A percentile compares a stretch with the other conserved stretches of the same genome.
Conservation (phyloP, 176 grass and related monocot species). For the Phragmites australis region DNA sequence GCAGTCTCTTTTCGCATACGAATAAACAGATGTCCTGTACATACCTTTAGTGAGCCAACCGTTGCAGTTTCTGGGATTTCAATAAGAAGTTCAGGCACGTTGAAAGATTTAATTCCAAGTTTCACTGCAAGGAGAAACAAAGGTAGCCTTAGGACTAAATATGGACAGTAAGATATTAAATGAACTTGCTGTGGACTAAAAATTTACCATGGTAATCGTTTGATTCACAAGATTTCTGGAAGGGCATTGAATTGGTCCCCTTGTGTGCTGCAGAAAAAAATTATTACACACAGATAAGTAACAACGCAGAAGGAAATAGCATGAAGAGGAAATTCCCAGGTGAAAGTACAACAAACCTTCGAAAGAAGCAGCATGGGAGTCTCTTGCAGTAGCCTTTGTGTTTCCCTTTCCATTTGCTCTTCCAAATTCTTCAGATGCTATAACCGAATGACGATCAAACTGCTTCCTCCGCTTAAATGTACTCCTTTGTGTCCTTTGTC, state of each 20-base stretch:
- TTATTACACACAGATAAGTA: slow-evolving; percentile 27
- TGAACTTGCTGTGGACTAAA: neutral
- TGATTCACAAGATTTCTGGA: slow-evolving; percentile 52
- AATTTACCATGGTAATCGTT: slow-evolving; percentile 54
- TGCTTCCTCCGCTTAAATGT: slow-evolving; percentile 88
- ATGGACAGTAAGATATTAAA: neutral
- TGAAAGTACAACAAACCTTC: slow-evolving; percentile 51
- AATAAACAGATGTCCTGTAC: slow-evolving; percentile 16
- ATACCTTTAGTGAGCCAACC: slow-evolving; percentile 91
- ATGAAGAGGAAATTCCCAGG: slow-evolving; percentile 23
- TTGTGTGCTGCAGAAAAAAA: slow-evolving; percentile 71
- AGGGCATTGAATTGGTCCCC: slow-evolving; percentile 46
- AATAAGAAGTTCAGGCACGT: slow-evolving; percentile 94
- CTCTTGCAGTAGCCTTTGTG: slow-evolving; percentile 39
- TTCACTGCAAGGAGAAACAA: slow-evolving; percentile 59
- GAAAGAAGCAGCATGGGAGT: slow-evolving; percentile 28
- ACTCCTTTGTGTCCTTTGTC: slow-evolving; percentile 81
- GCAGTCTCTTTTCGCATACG: neutral
- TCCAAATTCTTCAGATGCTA: slow-evolving; percentile 47
- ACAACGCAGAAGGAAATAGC: neutral
- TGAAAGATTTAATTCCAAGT: slow-evolving; percentile 91
- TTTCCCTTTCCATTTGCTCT: slow-evolving; percentile 39
- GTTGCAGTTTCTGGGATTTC: slow-evolving; percentile 93
- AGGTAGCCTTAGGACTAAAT: neutral
- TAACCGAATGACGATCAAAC: slow-evolving; percentile 54